phyloP scores from a whole-genome alignment of 108 stramenopile species.

The Cyclotella baltica region DNA sequence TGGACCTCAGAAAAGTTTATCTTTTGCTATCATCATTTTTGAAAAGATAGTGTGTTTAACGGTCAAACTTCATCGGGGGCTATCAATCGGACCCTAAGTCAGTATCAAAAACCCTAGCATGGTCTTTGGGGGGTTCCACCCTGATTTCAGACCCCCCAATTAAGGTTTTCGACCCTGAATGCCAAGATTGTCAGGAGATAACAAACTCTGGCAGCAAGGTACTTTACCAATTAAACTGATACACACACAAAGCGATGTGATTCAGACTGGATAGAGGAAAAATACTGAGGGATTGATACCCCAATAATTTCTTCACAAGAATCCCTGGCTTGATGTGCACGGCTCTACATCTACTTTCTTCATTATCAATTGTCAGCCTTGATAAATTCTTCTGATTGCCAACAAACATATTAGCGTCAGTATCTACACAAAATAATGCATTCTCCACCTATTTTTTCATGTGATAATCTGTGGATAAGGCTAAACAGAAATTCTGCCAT shows the following conservation, averaged over 20 bases:
- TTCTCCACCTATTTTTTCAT: not conserved
- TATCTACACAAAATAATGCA: slow-evolving; percentile 13
- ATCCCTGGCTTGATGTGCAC: not conserved
- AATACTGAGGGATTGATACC: not conserved
- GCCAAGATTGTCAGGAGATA: too few relatives aligned
- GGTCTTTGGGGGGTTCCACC: too few relatives aligned
- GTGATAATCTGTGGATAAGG: slow-evolving; percentile 15
- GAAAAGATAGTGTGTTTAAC: too few relatives aligned
- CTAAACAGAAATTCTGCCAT: not conserved
- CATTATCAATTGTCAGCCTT: not conserved
- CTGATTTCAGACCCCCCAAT: too few relatives aligned
- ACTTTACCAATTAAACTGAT: too few relatives aligned
- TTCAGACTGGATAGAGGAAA: not conserved
- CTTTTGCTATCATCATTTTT: too few relatives aligned
- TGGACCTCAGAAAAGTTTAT: too few relatives aligned
- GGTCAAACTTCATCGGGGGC: too few relatives aligned
- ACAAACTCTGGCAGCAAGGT: not conserved
- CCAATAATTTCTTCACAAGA: slow-evolving; percentile 10
- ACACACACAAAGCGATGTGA: too few relatives aligned
- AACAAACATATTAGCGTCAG: slow-evolving; percentile 20
- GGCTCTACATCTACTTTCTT: slow-evolving; percentile 1
- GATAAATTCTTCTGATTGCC: slow-evolving; percentile 1
- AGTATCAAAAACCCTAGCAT: too few relatives aligned
- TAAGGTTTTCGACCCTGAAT: too few relatives aligned
- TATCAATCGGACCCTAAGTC: too few relatives aligned